Conservation (phyloP, 441 rosid genomes). For the Gossypium gossypioides region DNA sequence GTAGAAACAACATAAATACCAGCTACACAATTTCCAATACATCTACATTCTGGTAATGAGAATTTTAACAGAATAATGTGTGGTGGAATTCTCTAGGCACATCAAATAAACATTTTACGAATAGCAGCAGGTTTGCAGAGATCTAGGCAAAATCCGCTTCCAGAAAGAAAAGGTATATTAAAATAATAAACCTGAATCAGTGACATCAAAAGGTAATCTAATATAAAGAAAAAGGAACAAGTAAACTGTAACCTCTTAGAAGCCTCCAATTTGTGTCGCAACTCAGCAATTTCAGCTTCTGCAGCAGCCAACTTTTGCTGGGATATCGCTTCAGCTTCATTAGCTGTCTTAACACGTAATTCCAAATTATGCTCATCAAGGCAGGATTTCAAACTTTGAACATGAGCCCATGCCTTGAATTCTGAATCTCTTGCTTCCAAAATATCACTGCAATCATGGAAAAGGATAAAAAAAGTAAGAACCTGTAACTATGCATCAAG, state of each 20-base stretch:
- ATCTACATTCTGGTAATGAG: neutral
- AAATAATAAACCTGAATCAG: neutral
- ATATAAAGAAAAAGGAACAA: too few relatives aligned
- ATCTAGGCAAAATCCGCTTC: neutral
- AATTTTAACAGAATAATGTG: neutral
- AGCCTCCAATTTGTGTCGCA: slow-evolving; percentile 72
- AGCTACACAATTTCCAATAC: neutral
- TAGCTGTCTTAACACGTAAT: slow-evolving; percentile 82
- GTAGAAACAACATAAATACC: neutral
- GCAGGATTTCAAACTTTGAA: slow-evolving; percentile 66
- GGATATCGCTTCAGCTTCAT: slow-evolving; percentile 90
- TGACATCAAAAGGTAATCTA: slow-evolving; percentile 11
- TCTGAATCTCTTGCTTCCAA: slow-evolving; percentile 69
- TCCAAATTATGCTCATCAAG: slow-evolving; percentile 87
- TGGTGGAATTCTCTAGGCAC: neutral
- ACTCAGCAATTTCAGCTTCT: slow-evolving; percentile 93
- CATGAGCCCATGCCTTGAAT: slow-evolving; percentile 72
- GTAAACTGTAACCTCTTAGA: slow-evolving; percentile 55
- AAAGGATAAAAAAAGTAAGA: neutral
- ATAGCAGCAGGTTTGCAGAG: neutral
- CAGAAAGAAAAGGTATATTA: neutral
- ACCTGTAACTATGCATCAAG: neutral
- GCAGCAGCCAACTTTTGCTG: slow-evolving; percentile 93
- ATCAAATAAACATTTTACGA: neutral
- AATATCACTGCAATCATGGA: slow-evolving; percentile 47